Evolutionary conservation across 306 rosid species (phyloP).

Genomic region (Trifolium subterraneum): DNA sequence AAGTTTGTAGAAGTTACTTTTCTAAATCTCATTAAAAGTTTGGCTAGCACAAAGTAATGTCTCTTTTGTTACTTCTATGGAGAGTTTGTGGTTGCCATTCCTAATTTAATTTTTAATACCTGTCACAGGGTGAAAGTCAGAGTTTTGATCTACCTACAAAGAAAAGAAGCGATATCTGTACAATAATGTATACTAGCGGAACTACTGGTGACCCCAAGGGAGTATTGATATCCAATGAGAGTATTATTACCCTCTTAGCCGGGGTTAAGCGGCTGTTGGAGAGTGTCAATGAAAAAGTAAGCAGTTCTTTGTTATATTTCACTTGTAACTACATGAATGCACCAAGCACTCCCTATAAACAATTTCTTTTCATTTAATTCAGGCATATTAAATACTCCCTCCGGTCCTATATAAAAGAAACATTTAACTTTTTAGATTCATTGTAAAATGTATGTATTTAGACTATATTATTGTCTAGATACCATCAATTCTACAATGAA

Average conservation of each 20-base stretch:
- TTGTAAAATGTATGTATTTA: too few species aligned
- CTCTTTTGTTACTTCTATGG: not conserved
- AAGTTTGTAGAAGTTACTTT: slow-evolving; percentile 1
- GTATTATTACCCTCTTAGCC: slow-evolving; percentile 78
- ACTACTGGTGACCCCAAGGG: slow-evolving; percentile 99
- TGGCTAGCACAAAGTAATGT: slow-evolving; percentile 18
- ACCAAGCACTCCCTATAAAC: slow-evolving; percentile 3
- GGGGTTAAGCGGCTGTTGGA: slow-evolving; percentile 73
- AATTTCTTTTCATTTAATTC: slow-evolving; percentile 4
- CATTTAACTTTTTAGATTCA: too few species aligned
- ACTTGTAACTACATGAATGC: slow-evolving; percentile 20
- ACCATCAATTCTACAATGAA: too few species aligned
- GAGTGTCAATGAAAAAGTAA: slow-evolving; percentile 70
- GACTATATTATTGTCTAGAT: too few species aligned
- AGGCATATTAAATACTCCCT: not conserved
- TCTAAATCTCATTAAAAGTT: slow-evolving; percentile 29
- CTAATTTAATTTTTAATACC: slow-evolving; percentile 43
- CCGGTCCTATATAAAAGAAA: too few species aligned
- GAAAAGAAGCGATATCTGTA: slow-evolving; percentile 77
- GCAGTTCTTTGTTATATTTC: slow-evolving; percentile 38
- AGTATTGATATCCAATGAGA: slow-evolving; percentile 82
- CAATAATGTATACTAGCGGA: slow-evolving; percentile 98
- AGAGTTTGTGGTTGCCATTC: slow-evolving; percentile 33
- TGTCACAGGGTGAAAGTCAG: slow-evolving; percentile 68
- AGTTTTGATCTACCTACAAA: slow-evolving; percentile 81